Evolutionary conservation across 1,284 basidiomycete genomes (phyloP).

Genomic region (Malassezia pachydermatis): DNA sequence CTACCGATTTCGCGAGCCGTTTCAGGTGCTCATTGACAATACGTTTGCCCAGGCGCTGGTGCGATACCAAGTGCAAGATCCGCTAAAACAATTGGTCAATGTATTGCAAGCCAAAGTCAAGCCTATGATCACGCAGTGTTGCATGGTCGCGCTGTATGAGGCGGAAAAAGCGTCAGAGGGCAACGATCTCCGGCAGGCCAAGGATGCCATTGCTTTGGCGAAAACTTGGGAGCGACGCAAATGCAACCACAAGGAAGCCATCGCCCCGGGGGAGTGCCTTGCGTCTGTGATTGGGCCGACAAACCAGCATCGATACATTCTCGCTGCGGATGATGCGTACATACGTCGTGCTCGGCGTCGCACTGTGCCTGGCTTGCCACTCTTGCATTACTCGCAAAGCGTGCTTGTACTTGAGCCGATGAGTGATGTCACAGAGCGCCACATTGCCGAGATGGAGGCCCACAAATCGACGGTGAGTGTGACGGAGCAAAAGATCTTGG

Average conservation of each 20-base stretch:
- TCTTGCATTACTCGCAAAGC: constrained; percentile 41
- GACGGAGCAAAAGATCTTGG: constrained; percentile 18
- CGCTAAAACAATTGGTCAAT: constrained; percentile 25
- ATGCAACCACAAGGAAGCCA: constrained; percentile 79
- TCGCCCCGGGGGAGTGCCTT: constrained; percentile 74
- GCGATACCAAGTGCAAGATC: constrained; percentile 27
- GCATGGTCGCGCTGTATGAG: constrained; percentile 41
- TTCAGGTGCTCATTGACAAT: constrained; percentile 39
- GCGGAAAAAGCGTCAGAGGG: constrained; percentile 19
- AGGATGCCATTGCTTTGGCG: constrained; percentile 4
- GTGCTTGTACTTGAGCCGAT: constrained; percentile 46
- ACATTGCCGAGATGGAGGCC: constrained; percentile 28
- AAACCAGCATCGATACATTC: constrained; percentile 44
- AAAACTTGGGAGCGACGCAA: constrained; percentile 83
- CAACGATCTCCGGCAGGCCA: constrained; percentile 48
- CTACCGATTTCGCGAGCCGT: constrained; percentile 43
- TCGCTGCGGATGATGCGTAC: constrained; percentile 25
- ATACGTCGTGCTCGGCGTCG: constrained; percentile 25
- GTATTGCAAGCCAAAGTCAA: constrained; percentile 38
- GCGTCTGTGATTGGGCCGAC: constrained; percentile 63
- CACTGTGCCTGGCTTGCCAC: constrained; percentile 27
- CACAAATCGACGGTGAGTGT: constrained; percentile 24
- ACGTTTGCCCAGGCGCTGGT: constrained; percentile 32
- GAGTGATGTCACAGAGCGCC: constrained; percentile 29
- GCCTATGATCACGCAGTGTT: constrained; percentile 45